Evolutionary conservation across 805 yeast genomes (phyloP), one percentile per base, ranked within the genome.

Genomic region (Sungouiozyma ichnusensis): DNA sequence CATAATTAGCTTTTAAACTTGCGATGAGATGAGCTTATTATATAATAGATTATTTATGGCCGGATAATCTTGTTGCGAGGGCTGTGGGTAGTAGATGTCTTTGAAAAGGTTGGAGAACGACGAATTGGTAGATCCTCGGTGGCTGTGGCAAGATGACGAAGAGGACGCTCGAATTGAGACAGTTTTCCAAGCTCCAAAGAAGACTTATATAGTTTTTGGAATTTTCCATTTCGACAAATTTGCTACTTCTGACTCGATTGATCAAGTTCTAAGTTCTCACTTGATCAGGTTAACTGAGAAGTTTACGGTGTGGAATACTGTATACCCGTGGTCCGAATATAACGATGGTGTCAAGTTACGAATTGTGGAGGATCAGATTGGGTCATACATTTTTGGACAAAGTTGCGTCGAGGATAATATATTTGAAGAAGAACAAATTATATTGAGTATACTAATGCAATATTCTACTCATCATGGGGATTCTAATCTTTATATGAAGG

Each of bases 401-500:
- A 18, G 59, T 8, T 63, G 68, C 41, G 64, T 52, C 1, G 70
- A 67, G 43, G 77, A 73, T 16, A 72, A 68, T 27, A 54, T 62
- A 13, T 43, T 61, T 16, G 62, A 58, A 11, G 81, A 77, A 49
- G 72, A 71, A 43, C 60, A 69, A 58, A 52, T 78, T 5, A 46
- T 76, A 3, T 54, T 69, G 1, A 54, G 62, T 4, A 39, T 76
- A 1, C 50, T 77, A 4, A 60, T 57, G 44, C 55, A 64, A 3
- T 61, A 73, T 40, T 61, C 72, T 3, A 48, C 29, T 18, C 47
- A 34, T 14, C 17, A 42, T 6, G 50, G 49, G 3, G 37, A 35
- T 8, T 41, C 60, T 48, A 39, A 69, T 67, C 40, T 74, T 2
- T 73, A 62, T 50, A 64, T 75, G 3, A 73, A 68, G 33, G 46